Evolutionary conservation across 768 basidiomycete genomes (phyloP), one percentile per base, ranked within the genome.

Genomic region (Chalciporus pseudorubinellus): DNA sequence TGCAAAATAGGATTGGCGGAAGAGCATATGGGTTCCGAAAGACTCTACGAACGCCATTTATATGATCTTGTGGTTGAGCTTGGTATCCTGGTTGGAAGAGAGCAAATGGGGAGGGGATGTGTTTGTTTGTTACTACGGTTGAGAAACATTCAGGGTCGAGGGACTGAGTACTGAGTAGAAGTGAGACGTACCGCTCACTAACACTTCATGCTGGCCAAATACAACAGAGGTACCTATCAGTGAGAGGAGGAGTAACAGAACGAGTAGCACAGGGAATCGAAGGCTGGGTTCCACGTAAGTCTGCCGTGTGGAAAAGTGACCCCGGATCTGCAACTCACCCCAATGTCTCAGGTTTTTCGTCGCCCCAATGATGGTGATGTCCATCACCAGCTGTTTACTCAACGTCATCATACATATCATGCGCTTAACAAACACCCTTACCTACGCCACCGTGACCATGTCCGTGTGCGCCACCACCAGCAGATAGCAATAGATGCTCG

Each of bases 401-500:
- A 31, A 11, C 10, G 10, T 31, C 29, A 31, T 10, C 12, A 31
- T 13, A 31, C 29, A 11, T 11, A 31, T 13, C 12, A 11, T 31
- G 29, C 29, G 12, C 2, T 13, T 8, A 31, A 12, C 13, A 13
- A 31, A 31, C 10, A 40, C 41, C 26, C 47, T 39, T 13, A 33
- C 48, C 41, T 14, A 24, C 46, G 8, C 18, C 29, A 58, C 87
- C 81, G 58, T 88, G 86, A 18, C 81, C 79, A 33, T 70, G 69
- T 1, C 72, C 75, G 19, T 78, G 75, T 83, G 76, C 91, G 87
- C 48, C 92, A 82, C 57, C 93, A 87, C 82, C 88, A 7, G 81
- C 79, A 42, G 84, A 84, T 39, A 98, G 75, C 14, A 99, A 67
- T 36, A 97, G 69, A 70, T 95, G 94, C 70, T 99, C 95, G 4